Base-by-base conservation (phyloP, 495 filamentous ascomycete genomes). In the Cercophora scortea region DNA sequence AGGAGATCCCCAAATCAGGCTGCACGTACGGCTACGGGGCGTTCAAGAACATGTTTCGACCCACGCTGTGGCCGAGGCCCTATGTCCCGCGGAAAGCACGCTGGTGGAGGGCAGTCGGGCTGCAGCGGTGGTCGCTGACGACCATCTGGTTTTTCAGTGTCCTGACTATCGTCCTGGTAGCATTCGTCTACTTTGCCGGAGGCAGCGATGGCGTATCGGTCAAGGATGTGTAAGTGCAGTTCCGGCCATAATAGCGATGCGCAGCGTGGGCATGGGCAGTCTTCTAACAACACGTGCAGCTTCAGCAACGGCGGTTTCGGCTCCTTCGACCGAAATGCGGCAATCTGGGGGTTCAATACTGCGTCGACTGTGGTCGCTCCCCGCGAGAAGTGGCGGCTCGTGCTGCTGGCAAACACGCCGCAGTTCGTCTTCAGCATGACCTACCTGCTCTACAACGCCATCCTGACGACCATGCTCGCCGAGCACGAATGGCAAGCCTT, bases 351-450 rank as follows among this genome's bases (percentile, higher is more conserved):
- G 25, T 25, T 25, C 25, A 25, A 25, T 5, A 25, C 25, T 2
- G 25, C 25, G 25, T 25, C 25, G 25, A 25, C 25, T 2, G 25
- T 25, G 2, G 25, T 25, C 25, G 5, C 2, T 5, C 25, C 25
- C 25, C 25, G 25, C 25, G 25, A 2, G 25, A 25, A 25, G 25
- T 25, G 25, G 25, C 6, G 34, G 1, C 18, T 50, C 33, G 65
- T 70, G 5, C 33, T 67, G 8, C 47, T 72, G 11, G 71, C 68
- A 33, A 76, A 76, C 49, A 45, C 62, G 8, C 73, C 72, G 4
- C 74, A 79, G 47, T 48, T 64, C 2, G 35, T 72, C 11, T 55
- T 75, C 12, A 74, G 71, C 11, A 51, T 70, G 17, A 57, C 65
- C 7, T 77, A 78, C 46, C 51, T 78, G 1, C 55, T 54, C 15